Evolutionary conservation across 257 asterid species (phyloP), one percentile per base, ranked within the genome.

Genomic region (Mitragyna speciosa): DNA sequence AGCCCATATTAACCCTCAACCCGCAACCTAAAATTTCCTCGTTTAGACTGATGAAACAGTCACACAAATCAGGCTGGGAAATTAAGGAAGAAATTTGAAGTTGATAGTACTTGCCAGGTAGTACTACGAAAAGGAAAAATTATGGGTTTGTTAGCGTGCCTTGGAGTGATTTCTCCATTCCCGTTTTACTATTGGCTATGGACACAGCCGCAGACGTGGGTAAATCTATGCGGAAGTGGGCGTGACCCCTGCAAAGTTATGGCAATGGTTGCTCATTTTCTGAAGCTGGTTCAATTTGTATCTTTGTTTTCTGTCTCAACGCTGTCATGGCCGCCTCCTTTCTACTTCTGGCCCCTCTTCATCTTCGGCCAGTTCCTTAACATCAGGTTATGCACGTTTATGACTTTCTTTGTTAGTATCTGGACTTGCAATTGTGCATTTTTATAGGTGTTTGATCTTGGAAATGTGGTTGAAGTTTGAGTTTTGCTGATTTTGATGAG

Each of bases 321-420:
- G 24, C 81, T 94, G 65, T 89, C 90, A n/a, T 94, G 98, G 97
- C 98, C 99, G 68, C 99, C 97, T 67, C 97, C 98, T 0, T 43
- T 91, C 84, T 93, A 87, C 88, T 93, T 93, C 85, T 95, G 97
- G 96, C 93, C 91, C 26, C 95, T 93, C 78, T 90, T 95, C 80
- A 1, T 90, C 24, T 86, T 85, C 65, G 98, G 99, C 39, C 97
- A 96, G 88, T 93, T 94, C 80, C 95, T 96, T 68, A 96, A 96
- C 83, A 87, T 92, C 92, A 96, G 99, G 99, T 95, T 54, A 17
- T 30, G 30, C 41, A 1, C 54, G 54, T 74, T 28, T 12, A 0
- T 54, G 19, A 19, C 11, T 64, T 59, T 64, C 26, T 12, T 66
- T 58, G 22, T 3, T 16, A 3, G 9, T 28, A 43, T 48, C 5